phyloP scores from a whole-genome alignment of 2,329 filamentous ascomycete species.

The Diaporthe sp. region DNA sequence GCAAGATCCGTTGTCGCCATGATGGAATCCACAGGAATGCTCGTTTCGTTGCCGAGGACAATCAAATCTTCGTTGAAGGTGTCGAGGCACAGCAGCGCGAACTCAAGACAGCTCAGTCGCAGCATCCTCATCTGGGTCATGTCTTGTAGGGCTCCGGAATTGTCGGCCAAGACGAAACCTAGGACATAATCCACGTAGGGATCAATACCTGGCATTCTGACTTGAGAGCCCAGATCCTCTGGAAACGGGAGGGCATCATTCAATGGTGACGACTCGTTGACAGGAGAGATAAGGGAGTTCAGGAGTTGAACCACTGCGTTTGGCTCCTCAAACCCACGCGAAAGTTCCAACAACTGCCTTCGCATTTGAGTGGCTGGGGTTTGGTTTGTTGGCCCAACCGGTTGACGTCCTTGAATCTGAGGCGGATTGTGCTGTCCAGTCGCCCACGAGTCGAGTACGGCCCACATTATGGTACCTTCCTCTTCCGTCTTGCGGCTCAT shows the following conservation, averaged over 20 bases:
- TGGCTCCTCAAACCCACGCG: conserved; percentile 85
- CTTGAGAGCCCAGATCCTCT: conserved; percentile 82
- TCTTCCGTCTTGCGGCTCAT: conserved; percentile 79
- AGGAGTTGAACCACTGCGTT: conserved; percentile 87
- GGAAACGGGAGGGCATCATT: conserved; percentile 88
- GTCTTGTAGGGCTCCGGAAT: conserved; percentile 74
- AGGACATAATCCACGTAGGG: conserved; percentile 93
- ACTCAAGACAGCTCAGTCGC: conserved; percentile 85
- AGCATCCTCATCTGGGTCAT: conserved; percentile 79
- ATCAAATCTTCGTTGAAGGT: conserved; percentile 97
- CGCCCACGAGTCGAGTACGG: conserved; percentile 83
- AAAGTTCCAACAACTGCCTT: conserved; percentile 79
- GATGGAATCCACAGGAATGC: conserved; percentile 79
- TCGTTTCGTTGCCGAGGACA: conserved; percentile 84
- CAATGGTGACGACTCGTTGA: conserved; percentile 70
- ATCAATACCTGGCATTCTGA: conserved; percentile 86
- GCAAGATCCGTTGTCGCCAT: conserved; percentile 82
- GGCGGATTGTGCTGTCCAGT: conserved; percentile 66
- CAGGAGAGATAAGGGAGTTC: conserved; percentile 77
- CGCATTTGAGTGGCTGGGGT: conserved; percentile 63
- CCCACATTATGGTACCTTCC: conserved; percentile 83
- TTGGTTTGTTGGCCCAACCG: conserved; percentile 39
- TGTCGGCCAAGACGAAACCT: conserved; percentile 80
- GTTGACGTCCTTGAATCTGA: conserved; percentile 42
- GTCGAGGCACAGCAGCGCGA: conserved; percentile 82